Evolutionary conservation across 768 basidiomycete genomes (phyloP).

Genomic region (Multifurca ochricompacta): DNA sequence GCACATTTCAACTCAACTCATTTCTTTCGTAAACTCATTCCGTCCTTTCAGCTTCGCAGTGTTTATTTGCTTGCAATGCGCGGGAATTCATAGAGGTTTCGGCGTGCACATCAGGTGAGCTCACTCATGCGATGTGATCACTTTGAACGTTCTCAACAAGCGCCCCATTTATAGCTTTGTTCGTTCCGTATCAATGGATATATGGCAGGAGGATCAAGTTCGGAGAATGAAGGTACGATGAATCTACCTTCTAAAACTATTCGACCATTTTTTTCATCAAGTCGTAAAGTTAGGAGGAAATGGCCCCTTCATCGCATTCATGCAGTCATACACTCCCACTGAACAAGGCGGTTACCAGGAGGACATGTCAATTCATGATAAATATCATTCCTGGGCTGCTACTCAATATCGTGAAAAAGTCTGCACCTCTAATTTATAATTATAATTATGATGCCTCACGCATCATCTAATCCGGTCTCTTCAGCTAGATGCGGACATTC

Average conservation of each 20-base stretch:
- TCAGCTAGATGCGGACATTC: slow-evolving; percentile 71
- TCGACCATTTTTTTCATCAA: slow-evolving; percentile 3
- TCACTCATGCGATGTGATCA: background rate
- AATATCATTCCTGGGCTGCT: slow-evolving; percentile 91
- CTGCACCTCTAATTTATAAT: slow-evolving; percentile 20
- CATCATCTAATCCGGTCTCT: background rate
- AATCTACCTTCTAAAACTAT: background rate
- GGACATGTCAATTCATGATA: slow-evolving; percentile 56
- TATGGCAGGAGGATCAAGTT: slow-evolving; percentile 87
- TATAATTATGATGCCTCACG: background rate
- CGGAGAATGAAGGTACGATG: slow-evolving; percentile 74
- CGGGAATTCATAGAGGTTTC: slow-evolving; percentile 78
- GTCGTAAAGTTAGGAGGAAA: slow-evolving; percentile 75
- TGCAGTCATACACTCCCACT: slow-evolving; percentile 57
- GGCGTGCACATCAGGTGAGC: slow-evolving; percentile 83
- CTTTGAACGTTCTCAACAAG: slow-evolving; percentile 13
- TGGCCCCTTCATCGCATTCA: slow-evolving; percentile 69
- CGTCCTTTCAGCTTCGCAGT: slow-evolving; percentile 56
- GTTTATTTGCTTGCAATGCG: slow-evolving; percentile 88
- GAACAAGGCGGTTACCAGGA: slow-evolving; percentile 66
- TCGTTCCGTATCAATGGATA: slow-evolving; percentile 92
- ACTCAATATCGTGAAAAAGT: slow-evolving; percentile 94
- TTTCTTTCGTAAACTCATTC: background rate
- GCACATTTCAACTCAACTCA: slow-evolving; percentile 4
- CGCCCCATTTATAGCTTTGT: slow-evolving; percentile 54